Percentiles rank a stretch among this genome's conserved stretches.
Evolutionary conservation across 495 filamentous ascomycete genomes (phyloP).

Genomic region (Penicillium bialowiezense): DNA sequence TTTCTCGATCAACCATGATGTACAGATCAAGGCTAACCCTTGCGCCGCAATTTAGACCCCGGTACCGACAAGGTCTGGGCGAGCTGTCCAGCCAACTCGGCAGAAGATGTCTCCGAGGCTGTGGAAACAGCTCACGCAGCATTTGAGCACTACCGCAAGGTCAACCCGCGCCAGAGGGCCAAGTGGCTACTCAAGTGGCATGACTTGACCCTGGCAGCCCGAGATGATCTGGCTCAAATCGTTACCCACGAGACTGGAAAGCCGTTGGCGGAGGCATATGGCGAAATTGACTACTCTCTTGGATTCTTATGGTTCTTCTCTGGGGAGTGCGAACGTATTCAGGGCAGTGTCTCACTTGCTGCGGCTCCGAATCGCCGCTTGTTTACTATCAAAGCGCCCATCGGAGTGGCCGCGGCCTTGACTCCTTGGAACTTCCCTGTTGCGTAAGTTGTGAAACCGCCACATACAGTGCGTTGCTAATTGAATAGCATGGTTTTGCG

Average conservation of each 20-base stretch:
- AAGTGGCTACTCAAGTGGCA: conserved; percentile 62
- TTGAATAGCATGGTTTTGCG: conserved; percentile 55
- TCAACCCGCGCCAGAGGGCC: conserved; percentile 58
- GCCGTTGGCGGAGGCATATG: conserved; percentile 55
- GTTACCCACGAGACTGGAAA: conserved; percentile 65
- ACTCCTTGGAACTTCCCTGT: conserved; percentile 66
- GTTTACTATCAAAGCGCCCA: conserved; percentile 69
- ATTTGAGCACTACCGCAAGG: conserved; percentile 60
- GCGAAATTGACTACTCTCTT: conserved; percentile 58
- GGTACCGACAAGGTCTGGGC: conserved; percentile 64
- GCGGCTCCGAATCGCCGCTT: conserved; percentile 58
- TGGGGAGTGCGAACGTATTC: conserved; percentile 68
- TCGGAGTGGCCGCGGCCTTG: conserved; percentile 62
- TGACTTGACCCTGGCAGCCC: conserved; percentile 46
- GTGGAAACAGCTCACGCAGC: conserved; percentile 57
- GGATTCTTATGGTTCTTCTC: conserved; percentile 65
- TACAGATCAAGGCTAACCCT: conserved; percentile 8
- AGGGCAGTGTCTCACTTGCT: conserved; percentile 56
- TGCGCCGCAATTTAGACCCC: conserved; percentile 46
- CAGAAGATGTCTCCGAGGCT: conserved; percentile 59
- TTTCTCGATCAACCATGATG: too few species aligned
- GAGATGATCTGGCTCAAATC: conserved; percentile 56
- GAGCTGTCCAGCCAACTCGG: conserved; percentile 57
- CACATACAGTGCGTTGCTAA: too few species aligned
- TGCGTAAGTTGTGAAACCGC: conserved; percentile 18